A percentile compares a stretch with the other conserved stretches of the same genome.
Conservation (phyloP, 371 early-diverging fungal species). For the Circinella umbellata region DNA sequence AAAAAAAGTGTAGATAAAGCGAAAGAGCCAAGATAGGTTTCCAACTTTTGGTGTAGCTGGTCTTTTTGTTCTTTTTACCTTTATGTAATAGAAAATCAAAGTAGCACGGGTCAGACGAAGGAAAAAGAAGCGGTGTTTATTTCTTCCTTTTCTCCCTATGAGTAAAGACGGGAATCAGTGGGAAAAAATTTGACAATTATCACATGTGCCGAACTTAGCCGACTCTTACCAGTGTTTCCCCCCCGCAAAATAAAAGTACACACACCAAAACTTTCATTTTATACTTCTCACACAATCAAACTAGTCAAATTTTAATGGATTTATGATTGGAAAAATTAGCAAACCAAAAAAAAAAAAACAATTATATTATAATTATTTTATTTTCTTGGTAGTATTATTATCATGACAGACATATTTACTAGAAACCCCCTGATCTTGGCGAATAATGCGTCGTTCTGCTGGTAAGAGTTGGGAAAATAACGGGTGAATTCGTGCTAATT, state of each 20-base stretch:
- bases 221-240: constrained; percentile 4
- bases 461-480: constrained; percentile 18
- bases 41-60: neutral
- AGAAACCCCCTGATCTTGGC: too few species aligned
- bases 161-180: constrained; percentile 14
- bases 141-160: constrained; percentile 10
- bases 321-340: too few species aligned
- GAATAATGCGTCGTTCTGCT: neutral
- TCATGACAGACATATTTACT: too few species aligned
- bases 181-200: constrained; percentile 15
- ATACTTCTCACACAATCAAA: neutral
- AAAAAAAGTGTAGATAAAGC: constrained; percentile 13
- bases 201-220: constrained; percentile 20
- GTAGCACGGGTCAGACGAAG: neutral
- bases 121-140: neutral
- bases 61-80: constrained; percentile 12
- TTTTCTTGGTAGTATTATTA: too few species aligned
- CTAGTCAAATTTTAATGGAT: too few species aligned
- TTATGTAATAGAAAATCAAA: constrained; percentile 14
- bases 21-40: constrained; percentile 12
- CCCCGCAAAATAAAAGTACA: neutral
- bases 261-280: neutral
- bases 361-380: too few species aligned
- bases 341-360: too few species aligned
- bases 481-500: constrained; percentile 19